These are phyloP conservation scores for Colletotrichum musae DNA, from an alignment of 2,329 filamentous ascomycete genomes.

Conservation along the genomic window DNA sequence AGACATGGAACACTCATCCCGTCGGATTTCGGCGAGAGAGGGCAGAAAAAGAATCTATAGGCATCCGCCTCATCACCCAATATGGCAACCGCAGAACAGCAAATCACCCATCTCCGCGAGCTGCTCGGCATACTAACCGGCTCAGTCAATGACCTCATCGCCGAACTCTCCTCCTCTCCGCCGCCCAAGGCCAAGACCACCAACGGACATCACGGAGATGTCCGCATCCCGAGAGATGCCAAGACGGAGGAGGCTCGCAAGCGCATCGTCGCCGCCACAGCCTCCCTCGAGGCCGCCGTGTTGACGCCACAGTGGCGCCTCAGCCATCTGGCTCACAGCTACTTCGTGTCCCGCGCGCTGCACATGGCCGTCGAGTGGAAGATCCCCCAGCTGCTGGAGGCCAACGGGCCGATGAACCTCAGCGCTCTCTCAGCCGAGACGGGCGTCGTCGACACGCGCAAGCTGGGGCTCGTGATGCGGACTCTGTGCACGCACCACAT, in stretches of 20 bases:
- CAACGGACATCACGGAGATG: neutral
- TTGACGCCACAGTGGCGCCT: slow-evolving; percentile 36
- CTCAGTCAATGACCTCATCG: slow-evolving; percentile 30
- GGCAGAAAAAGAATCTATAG: neutral
- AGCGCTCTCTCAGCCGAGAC: slow-evolving; percentile 27
- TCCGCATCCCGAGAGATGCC: slow-evolving; percentile 9
- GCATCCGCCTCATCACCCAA: neutral
- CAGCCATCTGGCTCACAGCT: slow-evolving; percentile 26
- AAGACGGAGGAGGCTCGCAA: slow-evolving; percentile 32
- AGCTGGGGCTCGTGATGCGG: slow-evolving; percentile 37
- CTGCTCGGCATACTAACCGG: slow-evolving; percentile 17
- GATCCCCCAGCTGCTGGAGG: slow-evolving; percentile 23
- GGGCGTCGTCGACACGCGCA: slow-evolving; percentile 25
- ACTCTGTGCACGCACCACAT: slow-evolving; percentile 34
- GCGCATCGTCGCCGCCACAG: slow-evolving; percentile 24
- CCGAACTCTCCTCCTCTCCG: slow-evolving; percentile 16
- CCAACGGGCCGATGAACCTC: slow-evolving; percentile 18
- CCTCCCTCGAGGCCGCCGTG: slow-evolving; percentile 24
- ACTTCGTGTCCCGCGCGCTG: slow-evolving; percentile 30
- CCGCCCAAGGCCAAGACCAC: neutral
- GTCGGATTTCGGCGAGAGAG: neutral
- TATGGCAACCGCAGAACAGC: slow-evolving; percentile 30
- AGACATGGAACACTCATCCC: neutral
- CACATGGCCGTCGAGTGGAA: slow-evolving; percentile 37
- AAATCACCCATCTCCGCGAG: slow-evolving; percentile 27